phyloP scores from a whole-genome alignment of 371 early-diverging fungal genomes.

The Cokeromyces recurvatus region DNA sequence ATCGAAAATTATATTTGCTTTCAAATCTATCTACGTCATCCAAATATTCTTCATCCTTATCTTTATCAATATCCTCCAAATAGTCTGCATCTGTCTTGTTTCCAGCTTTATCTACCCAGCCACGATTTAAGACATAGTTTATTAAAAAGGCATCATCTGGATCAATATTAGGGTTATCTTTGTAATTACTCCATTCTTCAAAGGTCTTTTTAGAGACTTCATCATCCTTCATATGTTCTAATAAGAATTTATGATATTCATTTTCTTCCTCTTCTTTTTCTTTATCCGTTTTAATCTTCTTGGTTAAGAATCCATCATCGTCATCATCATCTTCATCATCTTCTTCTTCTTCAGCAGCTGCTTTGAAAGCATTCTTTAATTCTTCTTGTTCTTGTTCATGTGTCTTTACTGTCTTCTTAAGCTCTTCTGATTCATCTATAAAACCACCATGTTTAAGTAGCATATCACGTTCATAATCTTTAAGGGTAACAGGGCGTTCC shows the following conservation, averaged over 20 bases:
- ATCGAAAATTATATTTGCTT: slow-evolving; percentile 87
- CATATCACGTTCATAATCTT: slow-evolving; percentile 76
- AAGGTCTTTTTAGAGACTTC: slow-evolving; percentile 49
- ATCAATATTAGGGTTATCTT: slow-evolving; percentile 47
- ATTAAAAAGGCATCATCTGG: slow-evolving; percentile 85
- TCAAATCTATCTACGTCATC: slow-evolving; percentile 88
- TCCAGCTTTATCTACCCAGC: slow-evolving; percentile 85
- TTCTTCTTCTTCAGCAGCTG: slow-evolving; percentile 30
- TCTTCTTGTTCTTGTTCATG: slow-evolving; percentile 81
- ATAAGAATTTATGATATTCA: slow-evolving; percentile 78
- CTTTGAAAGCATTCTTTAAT: slow-evolving; percentile 71
- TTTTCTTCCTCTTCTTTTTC: slow-evolving; percentile 73
- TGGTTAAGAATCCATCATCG: slow-evolving; percentile 55
- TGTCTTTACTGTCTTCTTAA: slow-evolving; percentile 38
- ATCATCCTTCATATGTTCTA: slow-evolving; percentile 69
- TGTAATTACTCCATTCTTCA: slow-evolving; percentile 59
- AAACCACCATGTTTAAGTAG: slow-evolving; percentile 68
- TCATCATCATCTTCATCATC: slow-evolving; percentile 56
- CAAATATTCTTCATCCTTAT: slow-evolving; percentile 60
- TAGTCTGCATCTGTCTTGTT: slow-evolving; percentile 36
- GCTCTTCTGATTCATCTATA: slow-evolving; percentile 55
- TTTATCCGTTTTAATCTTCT: slow-evolving; percentile 66
- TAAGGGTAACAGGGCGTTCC: slow-evolving; percentile 60
- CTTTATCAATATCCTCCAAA: slow-evolving; percentile 33
- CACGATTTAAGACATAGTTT: slow-evolving; percentile 87